Evolutionary conservation across 495 filamentous ascomycete genomes (phyloP).

Genomic region (Patellaria atrata): DNA sequence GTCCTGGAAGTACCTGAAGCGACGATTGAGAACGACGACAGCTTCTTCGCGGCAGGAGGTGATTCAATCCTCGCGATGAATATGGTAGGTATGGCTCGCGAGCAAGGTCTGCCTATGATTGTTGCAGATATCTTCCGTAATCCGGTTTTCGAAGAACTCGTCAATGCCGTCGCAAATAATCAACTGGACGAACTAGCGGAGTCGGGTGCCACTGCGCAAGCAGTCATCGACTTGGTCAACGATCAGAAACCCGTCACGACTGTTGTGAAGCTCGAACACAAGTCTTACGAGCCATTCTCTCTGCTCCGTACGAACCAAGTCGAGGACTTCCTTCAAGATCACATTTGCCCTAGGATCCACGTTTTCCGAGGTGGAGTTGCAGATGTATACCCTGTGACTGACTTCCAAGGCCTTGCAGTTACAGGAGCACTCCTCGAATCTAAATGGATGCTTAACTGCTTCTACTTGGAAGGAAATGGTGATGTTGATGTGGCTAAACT

Average conservation of each 20-base stretch:
- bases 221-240: too few relatives aligned
- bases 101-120: constrained; percentile 15
- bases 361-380: constrained; percentile 17
- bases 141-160: constrained; percentile 10
- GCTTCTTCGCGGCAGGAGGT: constrained; percentile 10
- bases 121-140: constrained; percentile 17
- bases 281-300: constrained; percentile 4
- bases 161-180: not conserved
- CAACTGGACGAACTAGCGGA: not conserved
- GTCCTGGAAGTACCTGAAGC: constrained; percentile 15
- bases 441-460: constrained; percentile 19
- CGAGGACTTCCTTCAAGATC: constrained; percentile 3
- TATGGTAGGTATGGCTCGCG: constrained; percentile 11
- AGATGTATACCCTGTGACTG: constrained; percentile 17
- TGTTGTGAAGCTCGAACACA: too few relatives aligned
- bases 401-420: constrained; percentile 16
- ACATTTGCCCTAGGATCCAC: constrained; percentile 14
- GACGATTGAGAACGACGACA: constrained; percentile 12
- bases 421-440: constrained; percentile 18
- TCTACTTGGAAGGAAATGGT: constrained; percentile 15
- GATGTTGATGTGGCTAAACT: constrained; percentile 15
- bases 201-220: too few relatives aligned
- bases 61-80: constrained; percentile 17
- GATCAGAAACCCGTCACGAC: too few relatives aligned
- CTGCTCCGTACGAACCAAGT: not conserved